phyloP scores from a whole-genome alignment of 208 protist genomes.

The Crithidia sp. region DNA sequence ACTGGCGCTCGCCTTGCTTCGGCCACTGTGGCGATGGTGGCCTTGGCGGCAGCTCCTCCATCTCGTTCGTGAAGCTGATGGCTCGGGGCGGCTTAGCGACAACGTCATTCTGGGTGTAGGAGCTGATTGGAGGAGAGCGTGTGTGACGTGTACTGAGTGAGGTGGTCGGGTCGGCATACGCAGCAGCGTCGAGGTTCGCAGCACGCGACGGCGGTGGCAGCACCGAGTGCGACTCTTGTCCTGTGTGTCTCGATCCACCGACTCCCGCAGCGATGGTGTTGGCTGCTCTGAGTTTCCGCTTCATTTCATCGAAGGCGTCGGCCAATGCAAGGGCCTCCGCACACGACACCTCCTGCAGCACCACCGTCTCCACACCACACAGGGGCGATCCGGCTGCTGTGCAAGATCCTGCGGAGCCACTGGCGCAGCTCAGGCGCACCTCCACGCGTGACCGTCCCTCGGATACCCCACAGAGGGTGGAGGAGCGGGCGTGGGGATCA shows the following conservation, averaged over 20 bases:
- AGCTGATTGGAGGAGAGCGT: neutral
- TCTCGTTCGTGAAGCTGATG: conserved; percentile 17
- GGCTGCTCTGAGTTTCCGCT: neutral
- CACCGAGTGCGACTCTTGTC: neutral
- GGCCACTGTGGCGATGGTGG: no score
- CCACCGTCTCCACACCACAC: neutral
- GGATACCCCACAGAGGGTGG: neutral
- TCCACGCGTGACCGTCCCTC: neutral
- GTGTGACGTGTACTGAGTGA: no score
- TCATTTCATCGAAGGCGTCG: conserved; percentile 8
- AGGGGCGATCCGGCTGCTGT: neutral
- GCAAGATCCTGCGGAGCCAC: neutral
- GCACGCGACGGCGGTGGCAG: no score
- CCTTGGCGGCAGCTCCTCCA: neutral
- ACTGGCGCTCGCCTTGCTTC: no score
- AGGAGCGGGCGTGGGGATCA: neutral
- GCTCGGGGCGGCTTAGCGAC: neutral
- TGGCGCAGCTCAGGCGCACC: conserved; percentile 1
- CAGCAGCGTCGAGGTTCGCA: neutral
- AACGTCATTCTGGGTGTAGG: neutral
- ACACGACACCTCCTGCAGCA: conserved; percentile 3
- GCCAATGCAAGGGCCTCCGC: conserved; percentile 5
- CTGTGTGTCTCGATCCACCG: neutral
- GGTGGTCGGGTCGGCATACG: neutral
- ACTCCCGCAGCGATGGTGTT: neutral